phyloP scores from a whole-genome alignment of 768 basidiomycete genomes.

The Kwoniella newhampshirensis region DNA sequence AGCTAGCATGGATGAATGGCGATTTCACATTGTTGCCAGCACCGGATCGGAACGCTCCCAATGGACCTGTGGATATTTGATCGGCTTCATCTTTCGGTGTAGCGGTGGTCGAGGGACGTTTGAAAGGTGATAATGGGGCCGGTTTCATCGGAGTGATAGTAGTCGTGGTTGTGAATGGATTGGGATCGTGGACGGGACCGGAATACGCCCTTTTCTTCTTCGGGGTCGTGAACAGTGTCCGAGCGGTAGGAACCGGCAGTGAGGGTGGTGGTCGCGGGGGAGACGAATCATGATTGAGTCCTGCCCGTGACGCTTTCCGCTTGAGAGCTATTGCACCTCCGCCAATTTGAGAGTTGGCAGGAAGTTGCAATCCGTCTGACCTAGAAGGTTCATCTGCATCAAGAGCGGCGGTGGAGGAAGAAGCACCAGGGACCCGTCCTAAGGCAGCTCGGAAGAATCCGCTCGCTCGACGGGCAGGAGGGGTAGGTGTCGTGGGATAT shows the following conservation, averaged over 20 bases:
- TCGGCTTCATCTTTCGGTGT: neutral
- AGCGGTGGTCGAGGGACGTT: constrained; percentile 1
- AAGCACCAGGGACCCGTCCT: no score
- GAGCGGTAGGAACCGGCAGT: constrained; percentile 7
- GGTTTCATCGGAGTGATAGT: no score
- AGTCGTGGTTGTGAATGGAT: constrained; percentile 23
- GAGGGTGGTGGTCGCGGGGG: constrained; percentile 11
- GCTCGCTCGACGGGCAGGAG: constrained; percentile 30
- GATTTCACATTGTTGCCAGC: constrained; percentile 14
- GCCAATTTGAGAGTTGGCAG: constrained; percentile 1
- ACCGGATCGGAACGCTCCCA: constrained; percentile 2
- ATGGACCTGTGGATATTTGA: neutral
- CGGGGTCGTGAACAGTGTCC: constrained; percentile 27
- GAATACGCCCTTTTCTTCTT: constrained; percentile 32
- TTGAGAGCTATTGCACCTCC: constrained; percentile 16
- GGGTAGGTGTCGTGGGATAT: constrained; percentile 45
- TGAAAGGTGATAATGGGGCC: constrained; percentile 8
- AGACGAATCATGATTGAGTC: constrained; percentile 13
- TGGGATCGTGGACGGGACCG: constrained; percentile 43
- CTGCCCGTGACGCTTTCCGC: constrained; percentile 34
- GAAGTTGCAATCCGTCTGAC: constrained; percentile 7
- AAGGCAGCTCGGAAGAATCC: no score
- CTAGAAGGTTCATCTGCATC: neutral
- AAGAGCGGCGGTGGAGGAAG: neutral
- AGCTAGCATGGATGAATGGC: constrained; percentile 42